A percentile compares a stretch with the other conserved stretches of the same genome.
phyloP scores from a whole-genome alignment of 2,329 filamentous ascomycete genomes.

The Aspergillus sp. region DNA sequence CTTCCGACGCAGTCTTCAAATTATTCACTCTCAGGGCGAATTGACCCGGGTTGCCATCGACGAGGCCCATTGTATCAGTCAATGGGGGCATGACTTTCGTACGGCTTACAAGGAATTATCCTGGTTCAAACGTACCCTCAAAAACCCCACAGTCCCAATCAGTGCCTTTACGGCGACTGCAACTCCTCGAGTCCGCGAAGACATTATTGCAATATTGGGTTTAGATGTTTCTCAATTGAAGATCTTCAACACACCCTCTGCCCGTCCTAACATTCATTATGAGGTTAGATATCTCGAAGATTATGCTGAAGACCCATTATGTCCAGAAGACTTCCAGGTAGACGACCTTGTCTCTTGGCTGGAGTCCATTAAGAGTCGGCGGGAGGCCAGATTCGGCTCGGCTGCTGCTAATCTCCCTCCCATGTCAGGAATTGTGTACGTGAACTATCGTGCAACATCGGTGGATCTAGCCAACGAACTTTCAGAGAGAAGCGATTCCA shows the following conservation, averaged over 20 bases:
- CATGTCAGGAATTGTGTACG: constrained; percentile 46
- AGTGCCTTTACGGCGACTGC: constrained; percentile 93
- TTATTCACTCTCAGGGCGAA: constrained; percentile 75
- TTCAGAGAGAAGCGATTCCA: constrained; percentile 19
- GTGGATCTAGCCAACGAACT: constrained; percentile 37
- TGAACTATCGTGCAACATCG: constrained; percentile 36
- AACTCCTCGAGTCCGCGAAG: constrained; percentile 71
- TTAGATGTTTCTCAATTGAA: constrained; percentile 61
- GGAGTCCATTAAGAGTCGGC: constrained; percentile 64
- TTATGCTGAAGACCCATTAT: constrained; percentile 20
- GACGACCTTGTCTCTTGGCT: constrained; percentile 78
- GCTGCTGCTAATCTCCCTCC: constrained; percentile 22
- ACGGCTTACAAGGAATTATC: constrained; percentile 80
- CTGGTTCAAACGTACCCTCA: constrained; percentile 66
- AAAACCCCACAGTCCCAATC: constrained; percentile 77
- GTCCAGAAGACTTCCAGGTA: constrained; percentile 57
- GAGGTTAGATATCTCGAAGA: constrained; percentile 65
- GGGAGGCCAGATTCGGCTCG: constrained; percentile 48
- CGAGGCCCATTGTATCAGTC: constrained; percentile 93
- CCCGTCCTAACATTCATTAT: constrained; percentile 81
- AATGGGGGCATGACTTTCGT: constrained; percentile 98
- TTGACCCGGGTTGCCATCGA: constrained; percentile 86
- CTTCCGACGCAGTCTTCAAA: constrained; percentile 69
- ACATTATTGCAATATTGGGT: constrained; percentile 72
- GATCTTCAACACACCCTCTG: constrained; percentile 77